phyloP scores from a whole-genome alignment of 2,329 filamentous ascomycete genomes.

The Pyrenochaeta sp. region DNA sequence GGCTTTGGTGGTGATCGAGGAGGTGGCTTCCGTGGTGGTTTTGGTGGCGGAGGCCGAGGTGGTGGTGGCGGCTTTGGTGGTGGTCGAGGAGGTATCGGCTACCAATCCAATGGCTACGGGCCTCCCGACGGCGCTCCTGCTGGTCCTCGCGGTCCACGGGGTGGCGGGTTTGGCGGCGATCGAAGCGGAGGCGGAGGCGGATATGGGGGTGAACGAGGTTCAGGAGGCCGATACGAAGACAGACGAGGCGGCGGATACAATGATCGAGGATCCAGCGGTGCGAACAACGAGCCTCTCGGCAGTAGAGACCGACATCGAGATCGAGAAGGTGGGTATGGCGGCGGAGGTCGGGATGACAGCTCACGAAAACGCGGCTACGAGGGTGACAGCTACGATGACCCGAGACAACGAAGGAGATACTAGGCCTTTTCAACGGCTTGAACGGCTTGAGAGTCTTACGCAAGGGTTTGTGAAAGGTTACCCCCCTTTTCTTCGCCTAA shows the following conservation, averaged over 20 bases:
- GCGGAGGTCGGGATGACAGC: constrained; percentile 48
- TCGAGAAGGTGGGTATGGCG: constrained; percentile 14
- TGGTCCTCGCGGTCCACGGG: constrained; percentile 55
- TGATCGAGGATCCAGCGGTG: constrained; percentile 66
- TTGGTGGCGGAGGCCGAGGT: constrained; percentile 56
- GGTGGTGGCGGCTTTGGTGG: constrained; percentile 44
- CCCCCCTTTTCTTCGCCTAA: constrained; percentile 43
- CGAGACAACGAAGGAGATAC: constrained; percentile 68
- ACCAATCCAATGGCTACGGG: constrained; percentile 52
- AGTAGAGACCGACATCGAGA: constrained; percentile 55
- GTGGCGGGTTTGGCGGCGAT: constrained; percentile 50
- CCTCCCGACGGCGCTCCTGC: constrained; percentile 59
- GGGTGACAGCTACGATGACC: constrained; percentile 81
- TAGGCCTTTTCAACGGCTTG: constrained; percentile 45
- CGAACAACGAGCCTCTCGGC: constrained; percentile 85
- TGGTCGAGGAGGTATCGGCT: constrained; percentile 58
- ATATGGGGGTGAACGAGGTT: constrained; percentile 33
- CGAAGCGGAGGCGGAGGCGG: constrained; percentile 38
- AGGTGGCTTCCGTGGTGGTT: constrained; percentile 56
- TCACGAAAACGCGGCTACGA: constrained; percentile 65
- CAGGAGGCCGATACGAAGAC: constrained; percentile 34
- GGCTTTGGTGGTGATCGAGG: constrained; percentile 58
- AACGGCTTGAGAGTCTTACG: constrained; percentile 20
- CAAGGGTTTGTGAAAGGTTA: constrained; percentile 52
- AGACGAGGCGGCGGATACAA: constrained; percentile 27